A percentile compares a stretch with the other conserved stretches of the same genome.
phyloP scores from a whole-genome alignment of 257 asterid genomes.

The Primulina eburnea region DNA sequence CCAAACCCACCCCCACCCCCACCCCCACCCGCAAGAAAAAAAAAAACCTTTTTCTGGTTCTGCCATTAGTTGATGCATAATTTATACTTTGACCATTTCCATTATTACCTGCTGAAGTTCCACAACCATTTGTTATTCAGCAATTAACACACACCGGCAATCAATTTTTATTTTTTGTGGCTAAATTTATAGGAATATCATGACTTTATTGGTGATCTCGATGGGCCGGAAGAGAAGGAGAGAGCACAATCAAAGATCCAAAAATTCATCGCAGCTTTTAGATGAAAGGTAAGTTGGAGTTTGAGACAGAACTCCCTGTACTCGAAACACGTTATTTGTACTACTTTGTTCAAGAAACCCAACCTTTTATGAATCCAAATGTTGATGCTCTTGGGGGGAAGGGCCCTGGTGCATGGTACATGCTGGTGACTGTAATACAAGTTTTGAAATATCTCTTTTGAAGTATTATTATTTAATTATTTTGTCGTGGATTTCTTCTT shows the following conservation, averaged over 20 bases:
- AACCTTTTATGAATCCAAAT: not conserved
- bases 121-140: not conserved
- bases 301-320: not conserved
- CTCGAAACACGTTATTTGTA: not conserved
- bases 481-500: too few species aligned
- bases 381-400: not conserved
- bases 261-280: slow-evolving; percentile 66
- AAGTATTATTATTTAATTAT: too few species aligned
- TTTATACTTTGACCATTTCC: not conserved
- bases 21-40: too few species aligned
- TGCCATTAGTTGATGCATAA: not conserved
- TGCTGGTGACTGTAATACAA: too few species aligned
- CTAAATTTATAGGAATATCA: slow-evolving; percentile 67
- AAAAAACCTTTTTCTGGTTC: too few species aligned
- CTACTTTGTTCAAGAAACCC: not conserved
- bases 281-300: slow-evolving; percentile 25
- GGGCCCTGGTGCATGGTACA: too few species aligned
- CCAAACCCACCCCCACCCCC: too few species aligned
- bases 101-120: not conserved
- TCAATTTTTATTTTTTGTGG: not conserved
- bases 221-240: slow-evolving; percentile 97
- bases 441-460: too few species aligned
- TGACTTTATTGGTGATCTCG: slow-evolving; percentile 90
- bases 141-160: not conserved
- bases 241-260: slow-evolving; percentile 72